Conservation (phyloP, 2,329 filamentous ascomycete species). For the Chaetomium olivaceum region DNA sequence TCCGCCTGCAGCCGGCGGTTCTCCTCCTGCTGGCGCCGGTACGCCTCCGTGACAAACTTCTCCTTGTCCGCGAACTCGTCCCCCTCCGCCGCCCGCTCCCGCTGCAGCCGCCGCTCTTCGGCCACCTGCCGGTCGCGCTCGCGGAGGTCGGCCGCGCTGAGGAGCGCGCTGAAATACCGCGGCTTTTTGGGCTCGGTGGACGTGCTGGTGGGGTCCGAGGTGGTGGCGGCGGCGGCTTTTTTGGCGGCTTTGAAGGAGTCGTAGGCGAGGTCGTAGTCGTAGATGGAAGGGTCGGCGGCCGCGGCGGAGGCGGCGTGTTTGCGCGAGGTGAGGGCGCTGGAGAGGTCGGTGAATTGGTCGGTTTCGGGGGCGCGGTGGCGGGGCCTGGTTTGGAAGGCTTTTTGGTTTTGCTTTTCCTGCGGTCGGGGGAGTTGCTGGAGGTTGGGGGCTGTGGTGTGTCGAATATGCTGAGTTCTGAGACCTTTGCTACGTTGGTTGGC, state of each 20-base stretch:
- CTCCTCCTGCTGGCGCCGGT: constrained; percentile 79
- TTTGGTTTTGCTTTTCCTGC: constrained; percentile 36
- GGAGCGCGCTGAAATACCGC: constrained; percentile 75
- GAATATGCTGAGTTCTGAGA: constrained; percentile 61
- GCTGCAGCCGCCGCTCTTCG: constrained; percentile 76
- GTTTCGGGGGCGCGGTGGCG: constrained; percentile 36
- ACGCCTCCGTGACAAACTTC: constrained; percentile 81
- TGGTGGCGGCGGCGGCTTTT: constrained; percentile 54
- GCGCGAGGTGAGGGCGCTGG: constrained; percentile 62
- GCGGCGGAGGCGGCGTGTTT: constrained; percentile 66
- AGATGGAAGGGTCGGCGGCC: constrained; percentile 70
- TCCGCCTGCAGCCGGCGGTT: constrained; percentile 69
- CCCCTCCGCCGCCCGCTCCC: constrained; percentile 76
- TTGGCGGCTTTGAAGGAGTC: constrained; percentile 70
- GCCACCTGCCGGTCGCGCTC: constrained; percentile 78
- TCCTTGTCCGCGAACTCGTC: constrained; percentile 82
- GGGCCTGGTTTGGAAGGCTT: constrained; percentile 32
- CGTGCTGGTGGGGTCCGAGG: constrained; percentile 67
- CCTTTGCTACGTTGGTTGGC: constrained; percentile 50
- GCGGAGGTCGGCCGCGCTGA: constrained; percentile 71
- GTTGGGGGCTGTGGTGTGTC: constrained; percentile 35
- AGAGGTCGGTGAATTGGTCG: constrained; percentile 64
- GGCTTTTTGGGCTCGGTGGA: constrained; percentile 50
- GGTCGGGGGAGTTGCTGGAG: constrained; percentile 16
- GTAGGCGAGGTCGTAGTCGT: constrained; percentile 83